Evolutionary conservation across 192 early-diverging fungal genomes (phyloP).

Genomic region (Physocladia obscura): DNA sequence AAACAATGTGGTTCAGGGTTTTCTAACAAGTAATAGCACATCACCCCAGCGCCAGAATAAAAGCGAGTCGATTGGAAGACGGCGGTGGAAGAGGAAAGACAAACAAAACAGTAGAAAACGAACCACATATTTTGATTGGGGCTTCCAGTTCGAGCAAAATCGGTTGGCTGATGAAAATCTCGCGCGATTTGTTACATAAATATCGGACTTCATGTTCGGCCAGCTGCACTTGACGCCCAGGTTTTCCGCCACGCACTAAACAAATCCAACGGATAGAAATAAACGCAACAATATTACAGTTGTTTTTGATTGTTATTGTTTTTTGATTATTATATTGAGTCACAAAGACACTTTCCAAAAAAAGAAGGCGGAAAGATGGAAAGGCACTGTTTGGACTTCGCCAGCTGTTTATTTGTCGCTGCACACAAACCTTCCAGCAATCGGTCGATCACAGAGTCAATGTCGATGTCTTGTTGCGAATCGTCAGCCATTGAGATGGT

Average conservation of each 20-base stretch:
- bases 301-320: background rate
- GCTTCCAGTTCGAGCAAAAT: constrained; percentile 91
- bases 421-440: constrained; percentile 82
- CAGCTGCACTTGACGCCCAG: constrained; percentile 95
- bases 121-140: constrained; percentile 95
- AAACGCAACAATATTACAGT: background rate
- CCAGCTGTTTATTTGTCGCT: background rate
- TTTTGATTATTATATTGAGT: too few relatives aligned
- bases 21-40: background rate
- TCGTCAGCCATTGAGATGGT: constrained; percentile 27
- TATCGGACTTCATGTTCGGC: constrained; percentile 92
- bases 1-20: background rate
- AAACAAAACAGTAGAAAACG: constrained; percentile 6
- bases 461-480: constrained; percentile 61
- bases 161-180: constrained; percentile 92
- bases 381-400: background rate
- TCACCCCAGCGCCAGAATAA: background rate
- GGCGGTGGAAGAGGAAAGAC: background rate
- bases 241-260: constrained; percentile 87
- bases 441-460: constrained; percentile 88
- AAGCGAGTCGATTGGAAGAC: too few relatives aligned
- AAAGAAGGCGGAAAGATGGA: background rate
- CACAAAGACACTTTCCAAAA: too few relatives aligned
- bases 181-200: constrained; percentile 89
- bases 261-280: background rate